Percentiles rank a stretch among this genome's conserved stretches.
These are phyloP conservation scores for Gardenia jasminoides DNA, from an alignment of 257 asterid genomes.

Conservation along the genomic window DNA sequence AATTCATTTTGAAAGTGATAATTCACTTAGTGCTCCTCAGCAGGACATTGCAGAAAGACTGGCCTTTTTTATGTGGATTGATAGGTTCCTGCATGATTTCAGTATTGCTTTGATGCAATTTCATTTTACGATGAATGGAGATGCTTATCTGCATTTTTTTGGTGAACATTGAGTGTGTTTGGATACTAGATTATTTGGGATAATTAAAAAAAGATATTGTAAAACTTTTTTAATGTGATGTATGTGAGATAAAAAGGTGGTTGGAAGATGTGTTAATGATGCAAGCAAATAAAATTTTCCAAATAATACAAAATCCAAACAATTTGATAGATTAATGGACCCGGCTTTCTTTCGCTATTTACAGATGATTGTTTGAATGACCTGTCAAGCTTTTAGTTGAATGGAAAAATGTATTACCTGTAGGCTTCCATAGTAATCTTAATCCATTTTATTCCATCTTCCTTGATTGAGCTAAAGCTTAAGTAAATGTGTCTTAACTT, in stretches of 20 bases:
- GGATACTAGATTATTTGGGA: too few species aligned
- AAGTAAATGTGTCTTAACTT: background rate
- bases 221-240: too few species aligned
- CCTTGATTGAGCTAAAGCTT: background rate
- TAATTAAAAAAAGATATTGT: too few species aligned
- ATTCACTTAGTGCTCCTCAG: background rate
- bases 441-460: background rate
- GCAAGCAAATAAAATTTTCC: too few species aligned
- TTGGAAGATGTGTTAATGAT: too few species aligned
- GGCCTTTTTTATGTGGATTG: background rate
- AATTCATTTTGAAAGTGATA: too few species aligned
- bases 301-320: too few species aligned
- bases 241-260: too few species aligned
- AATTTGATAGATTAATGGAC: background rate
- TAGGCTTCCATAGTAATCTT: background rate
- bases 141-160: background rate
- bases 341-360: background rate
- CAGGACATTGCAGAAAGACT: background rate
- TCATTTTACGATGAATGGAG: background rate
- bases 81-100: background rate
- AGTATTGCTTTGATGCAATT: background rate
- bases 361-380: background rate
- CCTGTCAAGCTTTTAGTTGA: background rate
- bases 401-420: background rate
- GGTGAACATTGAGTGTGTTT: too few species aligned